Evolutionary conservation across 768 basidiomycete species (phyloP), one percentile per base, ranked within the genome.

Genomic region (Dacryopinax spathularia): DNA sequence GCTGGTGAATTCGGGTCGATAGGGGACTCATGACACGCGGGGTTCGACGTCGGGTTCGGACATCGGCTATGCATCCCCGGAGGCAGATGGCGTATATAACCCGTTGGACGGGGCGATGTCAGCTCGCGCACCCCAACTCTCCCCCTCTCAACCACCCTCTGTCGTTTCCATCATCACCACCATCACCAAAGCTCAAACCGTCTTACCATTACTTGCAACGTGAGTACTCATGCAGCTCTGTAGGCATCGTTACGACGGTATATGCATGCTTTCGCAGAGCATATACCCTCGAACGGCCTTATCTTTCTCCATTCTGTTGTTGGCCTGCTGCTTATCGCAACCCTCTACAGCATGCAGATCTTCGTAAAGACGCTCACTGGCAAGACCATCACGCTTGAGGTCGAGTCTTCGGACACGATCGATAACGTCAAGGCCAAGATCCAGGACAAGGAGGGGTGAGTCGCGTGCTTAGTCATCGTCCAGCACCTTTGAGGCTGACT

Each of bases 331-430:
- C 60, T 61, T 56, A 56, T 56, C 48, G 48, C 48, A 15, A n/a
- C 48, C 29, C 48, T 37, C 48, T 36, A 61, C 60, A 61, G 34
- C 44, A 74, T 75, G 73, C 73, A 75, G 69, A 77, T 75, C 69
- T 76, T 77, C 71, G 75, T 77, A 68, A 77, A 72, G 66, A 68
- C 65, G 39, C 64, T 68, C 37, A 76, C 75, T 71, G 74, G 74
- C 62, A 77, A 76, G 72, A 76, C 76, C 63, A 73, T 73, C 73
- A 75, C 74, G 72, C 69, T 74, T 66, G 71, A 71, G 69, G 70
- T 73, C 35, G 70, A 72, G 67, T 71, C 69, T 29, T 71, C 70
- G 62, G 71, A 72, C 69, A 72, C 70, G 35, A 73, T 72, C 69
- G 71, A 72, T 69, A 72, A 72, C 63, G 71, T 73, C 68, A 72